Conservation (phyloP, 1,284 basidiomycete species). For the Papiliotrema laurentii region DNA sequence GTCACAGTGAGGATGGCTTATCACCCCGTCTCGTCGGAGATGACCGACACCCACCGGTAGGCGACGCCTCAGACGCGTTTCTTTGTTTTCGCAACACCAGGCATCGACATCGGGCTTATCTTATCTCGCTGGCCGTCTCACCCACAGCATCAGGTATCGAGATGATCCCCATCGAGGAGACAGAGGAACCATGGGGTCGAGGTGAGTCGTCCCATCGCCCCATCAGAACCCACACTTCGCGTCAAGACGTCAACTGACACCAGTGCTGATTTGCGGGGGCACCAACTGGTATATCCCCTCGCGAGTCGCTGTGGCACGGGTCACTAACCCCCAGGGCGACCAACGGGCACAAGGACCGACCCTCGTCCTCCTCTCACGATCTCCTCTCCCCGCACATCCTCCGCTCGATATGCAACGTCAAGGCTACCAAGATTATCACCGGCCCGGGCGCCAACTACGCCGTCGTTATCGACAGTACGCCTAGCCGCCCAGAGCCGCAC, state of each 20-base stretch:
- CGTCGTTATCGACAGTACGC: slow-evolving; percentile 60
- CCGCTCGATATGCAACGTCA: slow-evolving; percentile 77
- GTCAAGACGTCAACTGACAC: neutral
- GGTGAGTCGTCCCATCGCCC: slow-evolving; percentile 1
- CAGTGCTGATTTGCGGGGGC: slow-evolving; percentile 26
- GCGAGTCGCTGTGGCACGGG: neutral
- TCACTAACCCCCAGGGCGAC: slow-evolving; percentile 18
- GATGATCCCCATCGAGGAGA: too few species aligned
- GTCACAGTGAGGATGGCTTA: too few species aligned
- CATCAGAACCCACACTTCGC: neutral
- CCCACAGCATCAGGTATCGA: too few species aligned
- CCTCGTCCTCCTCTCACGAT: slow-evolving; percentile 15
- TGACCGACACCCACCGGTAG: too few species aligned
- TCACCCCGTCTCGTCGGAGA: too few species aligned
- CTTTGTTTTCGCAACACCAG: too few species aligned
- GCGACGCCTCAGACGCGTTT: too few species aligned
- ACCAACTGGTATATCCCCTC: slow-evolving; percentile 18
- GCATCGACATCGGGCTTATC: too few species aligned
- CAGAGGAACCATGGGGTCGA: slow-evolving; percentile 7
- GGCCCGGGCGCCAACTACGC: slow-evolving; percentile 62
- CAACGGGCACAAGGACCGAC: slow-evolving; percentile 26
- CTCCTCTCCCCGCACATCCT: slow-evolving; percentile 78
- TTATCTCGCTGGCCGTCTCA: too few species aligned
- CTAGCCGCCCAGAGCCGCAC: too few species aligned
- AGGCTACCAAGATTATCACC: slow-evolving; percentile 64